Evolutionary conservation across 2,329 filamentous ascomycete genomes (phyloP).

Genomic region (Corinectria fuckeliana): DNA sequence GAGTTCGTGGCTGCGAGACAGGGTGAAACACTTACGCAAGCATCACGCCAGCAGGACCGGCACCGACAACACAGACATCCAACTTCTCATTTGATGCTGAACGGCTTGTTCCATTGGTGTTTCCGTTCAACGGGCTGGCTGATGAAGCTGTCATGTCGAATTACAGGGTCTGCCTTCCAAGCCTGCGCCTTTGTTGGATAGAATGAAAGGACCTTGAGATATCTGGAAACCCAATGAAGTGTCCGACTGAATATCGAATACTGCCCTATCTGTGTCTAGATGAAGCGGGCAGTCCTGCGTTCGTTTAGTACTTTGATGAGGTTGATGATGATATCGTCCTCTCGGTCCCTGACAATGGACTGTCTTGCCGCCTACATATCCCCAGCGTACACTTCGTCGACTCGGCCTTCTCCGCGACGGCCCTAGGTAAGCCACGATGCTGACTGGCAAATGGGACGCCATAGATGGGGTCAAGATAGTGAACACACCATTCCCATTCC

Average conservation of each 20-base stretch:
- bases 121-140: slow-evolving; percentile 10
- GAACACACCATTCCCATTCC: not conserved
- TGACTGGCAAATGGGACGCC: slow-evolving; percentile 4
- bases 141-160: slow-evolving; percentile 13
- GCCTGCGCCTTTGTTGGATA: no score
- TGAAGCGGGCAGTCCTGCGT: slow-evolving; percentile 5
- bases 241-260: not conserved
- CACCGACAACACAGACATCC: slow-evolving; percentile 59
- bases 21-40: slow-evolving; percentile 40
- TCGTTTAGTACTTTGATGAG: slow-evolving; percentile 14
- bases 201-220: no score
- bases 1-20: not conserved
- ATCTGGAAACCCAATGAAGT: no score
- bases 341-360: not conserved
- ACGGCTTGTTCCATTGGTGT: slow-evolving; percentile 13
- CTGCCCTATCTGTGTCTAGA: not conserved
- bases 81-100: slow-evolving; percentile 31
- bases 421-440: not conserved
- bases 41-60: slow-evolving; percentile 62
- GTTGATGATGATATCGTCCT: not conserved
- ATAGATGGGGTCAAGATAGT: slow-evolving; percentile 17
- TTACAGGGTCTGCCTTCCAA: no score
- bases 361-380: not conserved
- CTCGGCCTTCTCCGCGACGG: slow-evolving; percentile 14
- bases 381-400: no score